These are phyloP conservation scores for Gaeumannomyces tritici DNA, from an alignment of 2,329 filamentous ascomycete species.

Conservation along the genomic window DNA sequence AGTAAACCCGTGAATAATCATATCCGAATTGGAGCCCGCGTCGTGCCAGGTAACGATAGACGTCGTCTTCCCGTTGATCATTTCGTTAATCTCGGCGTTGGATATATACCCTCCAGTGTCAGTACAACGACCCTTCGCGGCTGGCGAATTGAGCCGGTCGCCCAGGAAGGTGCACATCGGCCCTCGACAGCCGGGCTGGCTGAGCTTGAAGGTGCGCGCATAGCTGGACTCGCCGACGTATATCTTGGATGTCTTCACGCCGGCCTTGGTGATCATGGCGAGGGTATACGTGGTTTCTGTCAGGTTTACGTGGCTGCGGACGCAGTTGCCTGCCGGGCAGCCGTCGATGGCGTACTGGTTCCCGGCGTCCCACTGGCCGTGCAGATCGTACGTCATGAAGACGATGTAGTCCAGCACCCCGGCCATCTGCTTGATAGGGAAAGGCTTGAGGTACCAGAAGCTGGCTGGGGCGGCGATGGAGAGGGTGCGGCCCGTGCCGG, in stretches of 20 bases:
- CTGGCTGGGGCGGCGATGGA: no score
- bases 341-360: constrained; percentile 14
- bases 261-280: constrained; percentile 26
- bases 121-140: constrained; percentile 23
- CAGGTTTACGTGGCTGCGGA: constrained; percentile 24
- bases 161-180: constrained; percentile 16
- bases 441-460: constrained; percentile 16
- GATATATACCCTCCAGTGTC: constrained; percentile 25
- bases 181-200: no score
- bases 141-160: constrained; percentile 13
- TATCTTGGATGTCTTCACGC: constrained; percentile 17
- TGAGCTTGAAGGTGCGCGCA: constrained; percentile 11
- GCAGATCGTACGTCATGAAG: constrained; percentile 23
- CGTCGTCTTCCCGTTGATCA: background rate
- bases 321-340: constrained; percentile 19
- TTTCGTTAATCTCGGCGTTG: constrained; percentile 23
- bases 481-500: no score
- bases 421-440: constrained; percentile 18
- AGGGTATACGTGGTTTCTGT: constrained; percentile 23
- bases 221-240: constrained; percentile 23
- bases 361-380: constrained; percentile 28
- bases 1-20: constrained; percentile 7
- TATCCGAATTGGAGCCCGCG: constrained; percentile 7
- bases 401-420: constrained; percentile 22
- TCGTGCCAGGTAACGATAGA: constrained; percentile 3